Percentiles rank a stretch among this genome's conserved stretches.
Evolutionary conservation across 1,284 basidiomycete species (phyloP).

Genomic region (Tilletia horrida): DNA sequence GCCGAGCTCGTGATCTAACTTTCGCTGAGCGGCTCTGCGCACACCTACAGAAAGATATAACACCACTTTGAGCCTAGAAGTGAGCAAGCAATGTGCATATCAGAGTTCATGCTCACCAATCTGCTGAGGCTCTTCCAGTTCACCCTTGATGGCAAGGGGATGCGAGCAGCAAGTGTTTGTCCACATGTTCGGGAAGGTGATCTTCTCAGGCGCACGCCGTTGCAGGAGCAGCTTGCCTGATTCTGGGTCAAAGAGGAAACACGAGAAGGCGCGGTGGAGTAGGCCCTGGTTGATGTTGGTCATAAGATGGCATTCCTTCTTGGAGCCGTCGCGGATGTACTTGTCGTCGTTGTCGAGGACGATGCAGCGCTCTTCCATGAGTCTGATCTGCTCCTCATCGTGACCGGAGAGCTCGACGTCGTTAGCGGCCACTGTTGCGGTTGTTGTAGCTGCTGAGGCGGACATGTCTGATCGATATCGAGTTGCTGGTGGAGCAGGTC

Average conservation of each 20-base stretch:
- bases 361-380: conserved; percentile 98
- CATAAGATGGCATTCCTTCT: conserved; percentile 99
- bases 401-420: conserved; percentile 42
- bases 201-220: conserved; percentile 92
- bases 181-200: conserved; percentile 99
- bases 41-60: conserved; percentile 60
- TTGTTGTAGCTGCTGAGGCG: background rate
- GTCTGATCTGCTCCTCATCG: conserved; percentile 61
- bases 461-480: background rate
- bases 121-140: conserved; percentile 70
- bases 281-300: conserved; percentile 91
- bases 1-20: conserved; percentile 94
- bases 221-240: conserved; percentile 94
- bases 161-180: conserved; percentile 99
- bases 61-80: background rate
- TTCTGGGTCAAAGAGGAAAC: conserved; percentile 89
- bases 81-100: background rate
- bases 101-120: conserved; percentile 51
- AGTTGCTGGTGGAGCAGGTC: background rate
- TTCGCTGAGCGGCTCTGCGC: conserved; percentile 81
- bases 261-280: conserved; percentile 95
- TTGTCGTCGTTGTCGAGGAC: conserved; percentile 85
- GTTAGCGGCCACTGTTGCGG: background rate
- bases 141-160: conserved; percentile 71
- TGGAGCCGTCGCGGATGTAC: conserved; percentile 62